phyloP scores from a whole-genome alignment of 2,329 filamentous ascomycete species.

The Gremmenia infestans region DNA sequence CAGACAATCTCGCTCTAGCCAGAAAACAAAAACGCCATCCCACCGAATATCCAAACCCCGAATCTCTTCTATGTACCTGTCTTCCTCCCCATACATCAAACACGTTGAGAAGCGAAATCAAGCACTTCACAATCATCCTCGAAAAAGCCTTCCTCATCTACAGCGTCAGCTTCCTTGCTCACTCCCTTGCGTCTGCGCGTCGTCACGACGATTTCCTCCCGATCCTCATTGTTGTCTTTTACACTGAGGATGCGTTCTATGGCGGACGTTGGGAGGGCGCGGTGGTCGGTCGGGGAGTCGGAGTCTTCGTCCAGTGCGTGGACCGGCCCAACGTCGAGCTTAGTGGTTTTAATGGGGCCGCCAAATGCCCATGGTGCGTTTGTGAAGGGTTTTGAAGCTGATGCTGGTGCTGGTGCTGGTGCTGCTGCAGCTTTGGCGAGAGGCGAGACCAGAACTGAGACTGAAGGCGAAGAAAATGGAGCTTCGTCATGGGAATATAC shows the following conservation, averaged over 20 bases:
- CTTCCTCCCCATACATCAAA: slow-evolving; percentile 35
- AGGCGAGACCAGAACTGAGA: slow-evolving; percentile 26
- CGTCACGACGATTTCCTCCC: slow-evolving; percentile 76
- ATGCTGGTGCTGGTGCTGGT: not conserved
- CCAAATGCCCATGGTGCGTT: slow-evolving; percentile 55
- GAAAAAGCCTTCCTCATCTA: slow-evolving; percentile 75
- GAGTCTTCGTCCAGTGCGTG: slow-evolving; percentile 48
- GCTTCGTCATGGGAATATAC: slow-evolving; percentile 44
- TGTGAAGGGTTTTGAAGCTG: not conserved
- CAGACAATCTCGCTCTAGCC: not conserved
- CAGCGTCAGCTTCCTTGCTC: slow-evolving; percentile 41
- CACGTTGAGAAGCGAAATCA: slow-evolving; percentile 73
- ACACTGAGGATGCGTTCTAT: slow-evolving; percentile 58
- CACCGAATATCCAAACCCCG: not conserved
- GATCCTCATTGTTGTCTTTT: slow-evolving; percentile 45
- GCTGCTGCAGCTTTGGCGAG: slow-evolving; percentile 7
- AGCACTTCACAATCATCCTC: slow-evolving; percentile 90
- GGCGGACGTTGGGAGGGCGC: slow-evolving; percentile 56
- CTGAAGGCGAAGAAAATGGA: slow-evolving; percentile 19
- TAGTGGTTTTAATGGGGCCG: slow-evolving; percentile 44
- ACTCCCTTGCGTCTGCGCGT: slow-evolving; percentile 64
- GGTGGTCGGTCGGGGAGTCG: slow-evolving; percentile 42
- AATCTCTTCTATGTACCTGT: not conserved
- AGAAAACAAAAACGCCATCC: not conserved
- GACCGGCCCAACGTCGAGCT: slow-evolving; percentile 49